These are phyloP conservation scores for Infundibulicybe gibba DNA, from an alignment of 768 basidiomycete species.

Conservation along the genomic window DNA sequence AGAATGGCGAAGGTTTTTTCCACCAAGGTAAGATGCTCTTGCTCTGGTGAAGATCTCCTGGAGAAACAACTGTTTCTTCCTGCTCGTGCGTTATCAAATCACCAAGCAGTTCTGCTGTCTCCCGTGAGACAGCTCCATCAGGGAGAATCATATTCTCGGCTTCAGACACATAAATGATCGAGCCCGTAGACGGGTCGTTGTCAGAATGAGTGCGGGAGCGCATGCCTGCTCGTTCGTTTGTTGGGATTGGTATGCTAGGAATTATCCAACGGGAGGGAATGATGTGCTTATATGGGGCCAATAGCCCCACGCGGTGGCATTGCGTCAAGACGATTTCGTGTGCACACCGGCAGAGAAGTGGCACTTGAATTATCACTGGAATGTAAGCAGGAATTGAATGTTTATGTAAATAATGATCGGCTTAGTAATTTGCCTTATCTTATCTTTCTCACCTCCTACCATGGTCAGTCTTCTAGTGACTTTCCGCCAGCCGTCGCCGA, in stretches of 20 bases:
- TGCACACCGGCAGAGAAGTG: too few species aligned
- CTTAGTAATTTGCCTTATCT: conserved; percentile 16
- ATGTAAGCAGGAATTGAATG: background rate
- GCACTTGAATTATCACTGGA: too few species aligned
- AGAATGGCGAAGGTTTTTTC: conserved; percentile 69
- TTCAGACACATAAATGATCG: conserved; percentile 20
- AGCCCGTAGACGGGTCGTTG: conserved; percentile 1
- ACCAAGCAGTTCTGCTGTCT: conserved; percentile 41
- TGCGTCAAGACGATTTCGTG: background rate
- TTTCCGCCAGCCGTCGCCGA: background rate
- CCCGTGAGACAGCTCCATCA: conserved; percentile 42
- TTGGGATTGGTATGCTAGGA: too few species aligned
- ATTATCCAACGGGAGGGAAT: too few species aligned
- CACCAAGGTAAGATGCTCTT: conserved; percentile 59
- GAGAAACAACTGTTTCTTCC: conserved; percentile 7
- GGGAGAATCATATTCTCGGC: conserved; percentile 37
- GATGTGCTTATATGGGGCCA: background rate
- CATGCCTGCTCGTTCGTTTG: too few species aligned
- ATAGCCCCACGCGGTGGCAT: conserved; percentile 3
- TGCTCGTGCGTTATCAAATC: conserved; percentile 39
- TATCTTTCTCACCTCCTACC: conserved; percentile 24
- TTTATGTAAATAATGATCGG: background rate
- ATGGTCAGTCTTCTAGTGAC: conserved; percentile 32
- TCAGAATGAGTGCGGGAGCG: too few species aligned
- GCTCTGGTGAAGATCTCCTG: background rate